These are phyloP conservation scores for Serendipita sp. DNA, from an alignment of 768 basidiomycete genomes.

Conservation along the genomic window DNA sequence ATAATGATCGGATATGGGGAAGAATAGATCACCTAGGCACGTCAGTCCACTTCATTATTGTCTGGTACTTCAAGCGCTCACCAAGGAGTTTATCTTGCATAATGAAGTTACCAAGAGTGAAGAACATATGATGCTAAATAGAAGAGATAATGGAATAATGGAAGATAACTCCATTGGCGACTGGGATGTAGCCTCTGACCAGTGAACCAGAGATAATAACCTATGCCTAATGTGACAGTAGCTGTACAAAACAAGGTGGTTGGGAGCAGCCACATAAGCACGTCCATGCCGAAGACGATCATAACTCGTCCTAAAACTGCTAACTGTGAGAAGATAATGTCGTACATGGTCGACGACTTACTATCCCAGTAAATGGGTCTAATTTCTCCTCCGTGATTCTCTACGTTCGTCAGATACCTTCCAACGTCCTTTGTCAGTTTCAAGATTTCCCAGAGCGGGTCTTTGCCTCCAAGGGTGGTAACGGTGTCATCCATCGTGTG, in stretches of 20 bases:
- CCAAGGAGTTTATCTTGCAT: slow-evolving; percentile 46
- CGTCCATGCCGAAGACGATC: slow-evolving; percentile 18
- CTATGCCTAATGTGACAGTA: not conserved
- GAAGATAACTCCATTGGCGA: slow-evolving; percentile 38
- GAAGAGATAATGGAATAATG: slow-evolving; percentile 45
- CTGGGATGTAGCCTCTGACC: slow-evolving; percentile 2
- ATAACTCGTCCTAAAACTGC: slow-evolving; percentile 13
- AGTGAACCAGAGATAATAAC: slow-evolving; percentile 14
- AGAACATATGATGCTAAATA: slow-evolving; percentile 31
- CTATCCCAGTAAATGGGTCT: slow-evolving; percentile 56
- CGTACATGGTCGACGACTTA: slow-evolving; percentile 22
- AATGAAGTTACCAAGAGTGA: slow-evolving; percentile 33
- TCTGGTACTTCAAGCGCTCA: slow-evolving; percentile 23
- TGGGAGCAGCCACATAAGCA: slow-evolving; percentile 18
- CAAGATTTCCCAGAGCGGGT: slow-evolving; percentile 66
- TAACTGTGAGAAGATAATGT: slow-evolving; percentile 19
- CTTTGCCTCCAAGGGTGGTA: slow-evolving; percentile 37
- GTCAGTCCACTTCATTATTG: not conserved
- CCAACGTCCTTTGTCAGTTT: slow-evolving; percentile 45
- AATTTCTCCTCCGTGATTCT: slow-evolving; percentile 16
- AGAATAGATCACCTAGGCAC: slow-evolving; percentile 43
- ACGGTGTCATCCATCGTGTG: slow-evolving; percentile 64
- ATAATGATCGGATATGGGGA: slow-evolving; percentile 35
- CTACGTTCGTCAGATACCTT: slow-evolving; percentile 32
- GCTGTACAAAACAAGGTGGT: slow-evolving; percentile 19